Conservation (phyloP, 2,329 filamentous ascomycete genomes). For the Colletotrichum sp. region DNA sequence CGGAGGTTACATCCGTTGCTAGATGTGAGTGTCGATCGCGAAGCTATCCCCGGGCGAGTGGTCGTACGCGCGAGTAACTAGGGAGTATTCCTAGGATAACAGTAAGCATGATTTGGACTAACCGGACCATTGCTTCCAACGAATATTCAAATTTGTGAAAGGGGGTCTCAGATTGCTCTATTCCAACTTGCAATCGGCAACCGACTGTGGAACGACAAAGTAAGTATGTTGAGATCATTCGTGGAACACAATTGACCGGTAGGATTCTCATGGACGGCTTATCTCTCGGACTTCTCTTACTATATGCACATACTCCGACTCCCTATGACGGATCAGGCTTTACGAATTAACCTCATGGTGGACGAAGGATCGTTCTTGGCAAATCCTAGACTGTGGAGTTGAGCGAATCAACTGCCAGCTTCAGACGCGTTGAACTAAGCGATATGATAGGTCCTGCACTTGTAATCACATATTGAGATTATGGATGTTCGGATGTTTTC, state of each 20-base stretch:
- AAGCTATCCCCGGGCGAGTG: not conserved
- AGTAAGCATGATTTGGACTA: not conserved
- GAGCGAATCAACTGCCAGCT: not conserved
- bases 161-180: not conserved
- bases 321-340: not conserved
- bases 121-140: not conserved
- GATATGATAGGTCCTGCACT: not conserved
- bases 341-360: not conserved
- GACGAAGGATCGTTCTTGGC: not conserved
- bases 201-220: fast-evolving
- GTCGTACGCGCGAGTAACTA: not conserved
- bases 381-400: not conserved
- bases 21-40: not conserved
- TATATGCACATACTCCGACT: not conserved
- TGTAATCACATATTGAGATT: not conserved
- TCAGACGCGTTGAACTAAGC: not conserved
- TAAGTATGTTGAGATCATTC: not conserved
- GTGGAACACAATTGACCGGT: not conserved
- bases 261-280: not conserved
- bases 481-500: fast-evolving
- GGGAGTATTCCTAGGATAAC: not conserved
- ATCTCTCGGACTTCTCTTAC: not conserved
- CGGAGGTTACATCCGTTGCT: not conserved
- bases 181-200: not conserved
- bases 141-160: fast-evolving